These are phyloP conservation scores for Diplodia intermedia DNA, from an alignment of 2,329 filamentous ascomycete species.

Conservation along the genomic window DNA sequence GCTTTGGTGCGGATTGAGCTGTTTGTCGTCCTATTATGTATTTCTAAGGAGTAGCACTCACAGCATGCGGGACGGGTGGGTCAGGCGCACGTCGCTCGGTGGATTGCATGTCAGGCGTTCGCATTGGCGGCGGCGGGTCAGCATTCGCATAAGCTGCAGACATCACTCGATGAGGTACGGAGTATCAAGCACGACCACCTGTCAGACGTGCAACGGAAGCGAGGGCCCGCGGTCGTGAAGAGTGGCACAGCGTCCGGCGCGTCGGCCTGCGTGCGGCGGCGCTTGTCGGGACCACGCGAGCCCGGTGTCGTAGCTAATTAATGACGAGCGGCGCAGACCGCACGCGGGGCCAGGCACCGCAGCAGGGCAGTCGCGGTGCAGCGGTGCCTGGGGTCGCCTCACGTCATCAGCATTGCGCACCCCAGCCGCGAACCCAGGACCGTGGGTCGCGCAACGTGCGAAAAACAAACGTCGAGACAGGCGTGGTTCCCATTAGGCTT, in stretches of 20 bases:
- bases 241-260: not conserved
- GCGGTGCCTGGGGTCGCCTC: constrained; percentile 13
- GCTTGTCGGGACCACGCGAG: not conserved
- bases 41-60: constrained; percentile 9
- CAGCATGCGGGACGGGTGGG: constrained; percentile 8
- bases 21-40: constrained; percentile 2
- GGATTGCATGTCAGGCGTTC: constrained; percentile 22
- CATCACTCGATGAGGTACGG: not conserved
- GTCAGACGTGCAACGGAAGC: not conserved
- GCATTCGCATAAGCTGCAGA: constrained; percentile 2
- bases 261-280: not conserved
- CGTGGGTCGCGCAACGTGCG: constrained; percentile 29
- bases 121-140: constrained; percentile 1
- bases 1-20: not conserved
- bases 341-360: constrained; percentile 16
- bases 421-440: constrained; percentile 21
- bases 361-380: not conserved
- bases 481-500: constrained; percentile 25
- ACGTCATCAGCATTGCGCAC: constrained; percentile 25
- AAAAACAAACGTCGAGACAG: constrained; percentile 26
- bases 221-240: not conserved
- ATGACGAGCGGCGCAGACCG: constrained; percentile 12
- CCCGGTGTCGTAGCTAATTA: not conserved
- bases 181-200: not conserved
- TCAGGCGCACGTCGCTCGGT: constrained; percentile 12